Evolutionary conservation across 306 rosid species (phyloP).

Genomic region (Vicia faba): DNA sequence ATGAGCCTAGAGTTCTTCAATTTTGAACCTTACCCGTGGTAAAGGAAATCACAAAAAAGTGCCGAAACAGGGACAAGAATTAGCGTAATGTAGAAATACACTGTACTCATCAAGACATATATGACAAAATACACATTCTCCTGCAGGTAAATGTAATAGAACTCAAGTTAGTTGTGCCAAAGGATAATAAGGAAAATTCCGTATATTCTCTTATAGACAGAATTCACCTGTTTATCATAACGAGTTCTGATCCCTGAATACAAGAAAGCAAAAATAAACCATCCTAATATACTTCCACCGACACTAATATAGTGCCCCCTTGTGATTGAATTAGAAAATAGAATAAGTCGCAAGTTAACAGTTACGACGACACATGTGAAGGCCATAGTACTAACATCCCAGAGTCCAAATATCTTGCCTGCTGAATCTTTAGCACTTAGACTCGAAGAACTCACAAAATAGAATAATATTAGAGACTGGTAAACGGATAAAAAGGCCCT

Average conservation of each 20-base stretch:
- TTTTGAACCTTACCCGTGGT: conserved; percentile 72
- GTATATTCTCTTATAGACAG: conserved; percentile 21
- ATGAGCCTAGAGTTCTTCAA: conserved; percentile 8
- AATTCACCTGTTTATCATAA: conserved; percentile 67
- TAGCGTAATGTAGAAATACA: conserved; percentile 70
- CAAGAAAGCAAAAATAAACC: conserved; percentile 77
- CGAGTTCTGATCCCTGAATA: conserved; percentile 68
- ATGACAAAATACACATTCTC: conserved; percentile 79
- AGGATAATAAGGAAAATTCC: background rate
- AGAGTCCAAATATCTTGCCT: conserved; percentile 81
- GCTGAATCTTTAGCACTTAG: conserved; percentile 59
- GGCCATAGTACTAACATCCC: conserved; percentile 97
- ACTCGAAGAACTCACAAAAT: conserved; percentile 60
- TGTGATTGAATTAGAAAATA: conserved; percentile 84
- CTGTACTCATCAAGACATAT: conserved; percentile 87
- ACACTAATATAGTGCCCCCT: conserved; percentile 88
- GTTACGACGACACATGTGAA: conserved; percentile 89
- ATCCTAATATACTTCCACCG: conserved; percentile 90
- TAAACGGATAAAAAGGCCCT: conserved; percentile 85
- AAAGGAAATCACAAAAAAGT: conserved; percentile 80
- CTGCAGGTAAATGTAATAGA: conserved; percentile 57
- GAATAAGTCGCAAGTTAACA: conserved; percentile 77
- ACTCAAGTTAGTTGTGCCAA: conserved; percentile 22
- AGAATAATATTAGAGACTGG: conserved; percentile 82
- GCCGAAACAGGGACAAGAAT: conserved; percentile 78